These are phyloP conservation scores for Tolypocladium tundrense DNA, from an alignment of 2,329 filamentous ascomycete genomes.

Conservation along the genomic window DNA sequence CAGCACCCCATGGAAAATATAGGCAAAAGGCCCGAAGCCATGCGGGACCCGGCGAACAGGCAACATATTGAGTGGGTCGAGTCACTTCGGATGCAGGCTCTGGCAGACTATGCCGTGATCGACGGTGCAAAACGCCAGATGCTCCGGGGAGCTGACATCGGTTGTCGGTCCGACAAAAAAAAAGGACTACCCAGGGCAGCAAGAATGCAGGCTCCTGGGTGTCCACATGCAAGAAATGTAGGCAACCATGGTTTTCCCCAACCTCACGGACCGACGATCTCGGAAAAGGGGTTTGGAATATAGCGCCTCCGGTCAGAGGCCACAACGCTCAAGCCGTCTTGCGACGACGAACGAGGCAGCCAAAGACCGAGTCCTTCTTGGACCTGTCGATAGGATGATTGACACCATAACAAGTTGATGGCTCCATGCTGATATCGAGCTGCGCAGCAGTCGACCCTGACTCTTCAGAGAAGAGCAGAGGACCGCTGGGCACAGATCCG, in stretches of 20 bases:
- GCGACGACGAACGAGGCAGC: slow-evolving; percentile 56
- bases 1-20: not conserved
- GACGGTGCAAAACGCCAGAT: not conserved
- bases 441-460: slow-evolving; percentile 72
- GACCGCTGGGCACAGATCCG: slow-evolving; percentile 83
- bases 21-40: not conserved
- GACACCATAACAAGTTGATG: slow-evolving; percentile 65
- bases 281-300: slow-evolving; percentile 85
- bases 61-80: not conserved
- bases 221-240: slow-evolving; percentile 39
- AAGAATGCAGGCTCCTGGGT: not conserved
- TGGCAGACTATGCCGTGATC: not conserved
- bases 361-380: slow-evolving; percentile 61
- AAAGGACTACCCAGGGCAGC: not conserved
- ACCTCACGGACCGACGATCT: slow-evolving; percentile 86
- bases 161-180: not conserved
- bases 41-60: not conserved
- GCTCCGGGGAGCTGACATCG: not conserved
- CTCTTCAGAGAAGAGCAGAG: slow-evolving; percentile 35
- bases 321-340: slow-evolving; percentile 54
- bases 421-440: slow-evolving; percentile 78
- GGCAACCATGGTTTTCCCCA: slow-evolving; percentile 80
- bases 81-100: not conserved
- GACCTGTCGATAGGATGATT: slow-evolving; percentile 93
- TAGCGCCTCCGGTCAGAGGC: slow-evolving; percentile 54